Conservation (phyloP, 1,284 basidiomycete species). For the Tranzscheliella williamsii region DNA sequence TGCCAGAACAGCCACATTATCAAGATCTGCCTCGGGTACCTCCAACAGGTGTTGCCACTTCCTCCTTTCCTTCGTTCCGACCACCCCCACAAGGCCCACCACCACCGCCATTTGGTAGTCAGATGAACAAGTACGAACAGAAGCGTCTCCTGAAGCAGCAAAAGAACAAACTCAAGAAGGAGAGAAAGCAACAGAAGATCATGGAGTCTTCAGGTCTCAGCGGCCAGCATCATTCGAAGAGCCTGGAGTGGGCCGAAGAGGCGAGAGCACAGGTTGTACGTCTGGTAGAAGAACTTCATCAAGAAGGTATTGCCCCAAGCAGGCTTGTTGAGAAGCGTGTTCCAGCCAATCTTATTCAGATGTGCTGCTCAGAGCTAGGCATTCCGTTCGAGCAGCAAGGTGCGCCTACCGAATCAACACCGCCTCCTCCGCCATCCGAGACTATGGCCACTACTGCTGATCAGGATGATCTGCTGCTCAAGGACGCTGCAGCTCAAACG, state of each 20-base stretch:
- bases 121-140: no score
- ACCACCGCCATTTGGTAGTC: no score
- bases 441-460: constrained; percentile 14
- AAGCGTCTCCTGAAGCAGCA: constrained; percentile 14
- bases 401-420: background rate
- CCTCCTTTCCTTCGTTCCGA: no score
- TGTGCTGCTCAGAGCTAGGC: constrained; percentile 16
- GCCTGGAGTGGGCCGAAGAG: background rate
- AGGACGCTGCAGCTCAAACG: constrained; percentile 3
- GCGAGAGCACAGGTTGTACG: constrained; percentile 4
- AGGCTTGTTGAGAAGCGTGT: constrained; percentile 13
- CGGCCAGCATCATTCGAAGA: background rate
- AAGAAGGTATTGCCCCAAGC: constrained; percentile 13
- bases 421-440: background rate
- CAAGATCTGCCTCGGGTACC: no score
- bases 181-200: constrained; percentile 10
- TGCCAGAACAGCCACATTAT: no score
- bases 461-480: constrained; percentile 12
- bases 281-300: constrained; percentile 15
- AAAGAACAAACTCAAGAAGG: constrained; percentile 18
- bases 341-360: constrained; percentile 7
- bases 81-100: no score
- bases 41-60: no score
- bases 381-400: constrained; percentile 4
- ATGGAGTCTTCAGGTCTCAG: constrained; percentile 9